These are phyloP conservation scores for Debaryomycetaceae sp. DNA, from an alignment of 1,139 yeast genomes.

Conservation along the genomic window DNA sequence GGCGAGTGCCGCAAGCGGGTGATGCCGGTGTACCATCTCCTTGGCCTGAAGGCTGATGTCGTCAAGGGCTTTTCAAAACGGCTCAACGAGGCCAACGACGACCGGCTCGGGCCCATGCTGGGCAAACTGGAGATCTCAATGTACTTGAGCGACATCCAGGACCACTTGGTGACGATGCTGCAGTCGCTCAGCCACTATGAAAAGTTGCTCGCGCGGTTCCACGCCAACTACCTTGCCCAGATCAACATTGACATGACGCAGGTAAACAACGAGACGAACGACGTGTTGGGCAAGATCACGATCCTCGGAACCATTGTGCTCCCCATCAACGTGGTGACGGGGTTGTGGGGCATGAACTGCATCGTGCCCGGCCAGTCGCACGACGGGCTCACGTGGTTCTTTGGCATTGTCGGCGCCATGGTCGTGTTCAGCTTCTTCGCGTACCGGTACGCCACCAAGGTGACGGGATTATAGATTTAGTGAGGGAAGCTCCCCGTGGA, in stretches of 20 bases:
- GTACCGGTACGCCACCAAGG: constrained; percentile 31
- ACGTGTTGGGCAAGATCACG: constrained; percentile 87
- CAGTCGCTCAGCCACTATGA: constrained; percentile 91
- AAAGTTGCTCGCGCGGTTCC: constrained; percentile 83
- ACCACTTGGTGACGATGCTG: constrained; percentile 91
- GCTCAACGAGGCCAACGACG: constrained; percentile 72
- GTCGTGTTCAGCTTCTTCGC: constrained; percentile 28
- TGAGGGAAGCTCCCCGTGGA: no score
- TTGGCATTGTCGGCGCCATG: constrained; percentile 28
- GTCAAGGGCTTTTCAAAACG: constrained; percentile 89
- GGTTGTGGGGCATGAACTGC: constrained; percentile 98
- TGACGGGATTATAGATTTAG: constrained; percentile 23
- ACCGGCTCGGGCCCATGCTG: constrained; percentile 5
- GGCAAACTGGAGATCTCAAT: constrained; percentile 48
- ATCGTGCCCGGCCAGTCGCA: constrained; percentile 85
- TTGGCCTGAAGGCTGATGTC: constrained; percentile 93
- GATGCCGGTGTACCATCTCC: constrained; percentile 73
- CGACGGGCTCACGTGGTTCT: constrained; percentile 74
- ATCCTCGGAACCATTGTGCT: constrained; percentile 89
- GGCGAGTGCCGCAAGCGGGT: constrained; percentile 94
- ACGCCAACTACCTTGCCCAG: constrained; percentile 91
- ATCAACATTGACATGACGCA: constrained; percentile 95
- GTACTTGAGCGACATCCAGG: constrained; percentile 81
- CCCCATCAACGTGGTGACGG: constrained; percentile 91
- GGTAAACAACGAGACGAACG: constrained; percentile 95